Evolutionary conservation across 306 rosid species (phyloP), one percentile per base, ranked within the genome.

Genomic region (Inga laurina): DNA sequence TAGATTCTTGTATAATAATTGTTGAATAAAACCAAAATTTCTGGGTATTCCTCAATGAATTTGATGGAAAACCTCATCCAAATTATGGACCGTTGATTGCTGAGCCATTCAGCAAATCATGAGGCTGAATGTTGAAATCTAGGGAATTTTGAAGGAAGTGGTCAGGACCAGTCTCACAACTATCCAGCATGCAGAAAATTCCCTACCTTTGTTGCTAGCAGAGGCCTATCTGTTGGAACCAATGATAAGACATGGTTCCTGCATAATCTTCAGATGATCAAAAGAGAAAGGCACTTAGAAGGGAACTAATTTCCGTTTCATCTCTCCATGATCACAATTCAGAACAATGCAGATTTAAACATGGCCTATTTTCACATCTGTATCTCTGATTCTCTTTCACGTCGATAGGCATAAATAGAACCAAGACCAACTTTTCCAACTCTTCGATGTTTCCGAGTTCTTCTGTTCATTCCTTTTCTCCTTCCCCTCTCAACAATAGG

Each of bases 371-470:
- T 74, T 88, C 83, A 93, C 22, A 70, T 73, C 70, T 85, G 81
- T 46, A 83, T 81, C 80, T 93, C 92, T 24, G 93, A 88, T 83
- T 89, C 96, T 81, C 97, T 87, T 85, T 81, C 92, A 0, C 87
- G 95, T 48, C 94, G 81, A 87, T 92, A 95, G 52, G 82, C 89
- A 54, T 72, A 82, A 27, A 83, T 67, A 44, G 89, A 86, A 85
- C 89, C 82, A 7, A 85, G 78, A 49, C 79, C 87, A 52, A 91
- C 93, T 87, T 93, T 91, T 76, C 95, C 98, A 34, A 91, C 86
- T 87, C 97, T 87, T 85, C 97, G 88, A 81, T 76, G 90, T 90
- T 90, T 88, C 70, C 93, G 85, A 14, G 88, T 77, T 85, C 89
- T 90, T 84, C 90, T 90, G 72, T 92, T 92, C 82, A 83, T 67